A percentile compares a stretch with the other conserved stretches of the same genome.
Conservation (phyloP, 805 yeast genomes). For the Schwanniomyces polymorphus region DNA sequence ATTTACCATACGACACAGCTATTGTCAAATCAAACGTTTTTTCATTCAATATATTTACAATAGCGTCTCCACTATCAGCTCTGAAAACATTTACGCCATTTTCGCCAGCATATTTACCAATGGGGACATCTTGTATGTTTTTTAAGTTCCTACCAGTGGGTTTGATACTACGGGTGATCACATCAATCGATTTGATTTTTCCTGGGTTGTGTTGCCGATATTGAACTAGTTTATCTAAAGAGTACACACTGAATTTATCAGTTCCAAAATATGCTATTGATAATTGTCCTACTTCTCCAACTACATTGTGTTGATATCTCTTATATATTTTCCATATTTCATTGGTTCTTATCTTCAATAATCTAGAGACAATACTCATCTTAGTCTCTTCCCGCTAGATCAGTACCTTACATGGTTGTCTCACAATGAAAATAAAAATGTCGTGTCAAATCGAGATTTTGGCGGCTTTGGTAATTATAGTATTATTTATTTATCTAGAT, state of each 20-base stretch:
- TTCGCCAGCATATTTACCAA: conserved; percentile 39
- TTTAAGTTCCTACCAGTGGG: conserved; percentile 59
- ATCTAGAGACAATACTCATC: neutral
- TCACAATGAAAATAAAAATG: neutral
- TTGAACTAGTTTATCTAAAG: conserved; percentile 42
- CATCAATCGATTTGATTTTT: conserved; percentile 46
- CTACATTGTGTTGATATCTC: neutral
- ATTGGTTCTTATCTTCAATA: neutral
- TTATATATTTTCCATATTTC: neutral
- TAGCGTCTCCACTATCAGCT: conserved; percentile 52
- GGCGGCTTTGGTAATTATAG: neutral
- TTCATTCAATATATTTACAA: conserved; percentile 16
- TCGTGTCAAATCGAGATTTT: neutral
- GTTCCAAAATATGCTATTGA: conserved; percentile 74
- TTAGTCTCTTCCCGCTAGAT: neutral
- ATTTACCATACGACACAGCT: conserved; percentile 89
- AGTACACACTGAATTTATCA: conserved; percentile 64
- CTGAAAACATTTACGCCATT: conserved; percentile 39
- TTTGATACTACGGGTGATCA: conserved; percentile 65
- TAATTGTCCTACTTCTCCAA: conserved; percentile 5
- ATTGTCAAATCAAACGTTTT: conserved; percentile 60
- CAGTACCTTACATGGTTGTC: neutral
- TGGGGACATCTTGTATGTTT: conserved; percentile 51
- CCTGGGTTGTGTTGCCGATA: conserved; percentile 11
- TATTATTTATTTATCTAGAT: neutral